These are phyloP conservation scores for Talaromyces albobiverticillius DNA, from an alignment of 2,329 filamentous ascomycete genomes.

Conservation along the genomic window DNA sequence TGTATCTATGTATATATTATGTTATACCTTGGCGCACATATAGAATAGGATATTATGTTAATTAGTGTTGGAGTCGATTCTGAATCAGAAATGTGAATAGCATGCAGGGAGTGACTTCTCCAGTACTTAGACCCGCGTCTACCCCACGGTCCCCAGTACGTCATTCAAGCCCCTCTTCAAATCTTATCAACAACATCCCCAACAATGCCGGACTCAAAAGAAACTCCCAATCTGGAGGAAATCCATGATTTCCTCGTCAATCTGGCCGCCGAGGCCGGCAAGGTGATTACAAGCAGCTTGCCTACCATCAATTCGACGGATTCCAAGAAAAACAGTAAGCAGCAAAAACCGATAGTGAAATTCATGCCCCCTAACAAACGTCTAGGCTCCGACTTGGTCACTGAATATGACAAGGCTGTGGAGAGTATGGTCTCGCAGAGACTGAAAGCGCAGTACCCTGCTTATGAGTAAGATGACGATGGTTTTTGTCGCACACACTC, in stretches of 20 bases:
- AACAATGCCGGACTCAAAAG: neutral
- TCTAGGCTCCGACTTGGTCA: constrained; percentile 59
- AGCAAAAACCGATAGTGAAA: neutral
- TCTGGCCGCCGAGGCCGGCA: constrained; percentile 40
- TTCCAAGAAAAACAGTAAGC: constrained; percentile 47
- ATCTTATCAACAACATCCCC: neutral
- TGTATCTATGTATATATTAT: neutral
- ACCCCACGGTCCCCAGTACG: neutral
- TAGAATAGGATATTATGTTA: neutral
- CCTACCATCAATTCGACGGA: constrained; percentile 34
- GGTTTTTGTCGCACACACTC: no score
- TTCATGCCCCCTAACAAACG: neutral
- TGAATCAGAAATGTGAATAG: no score
- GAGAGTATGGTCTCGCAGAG: constrained; percentile 56
- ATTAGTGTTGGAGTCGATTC: no score
- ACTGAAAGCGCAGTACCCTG: constrained; percentile 52
- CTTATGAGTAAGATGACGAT: constrained; percentile 42
- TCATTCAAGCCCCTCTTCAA: neutral
- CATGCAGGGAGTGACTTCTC: no score
- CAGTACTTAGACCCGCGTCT: neutral
- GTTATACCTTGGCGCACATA: neutral
- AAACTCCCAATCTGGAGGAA: constrained; percentile 30
- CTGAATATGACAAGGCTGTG: constrained; percentile 61
- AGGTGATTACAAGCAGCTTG: constrained; percentile 43
- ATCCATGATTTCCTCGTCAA: constrained; percentile 42